Percentiles rank a stretch among this genome's conserved stretches.
Evolutionary conservation across 2,329 filamentous ascomycete species (phyloP).

Genomic region (Colletotrichum orbiculare): DNA sequence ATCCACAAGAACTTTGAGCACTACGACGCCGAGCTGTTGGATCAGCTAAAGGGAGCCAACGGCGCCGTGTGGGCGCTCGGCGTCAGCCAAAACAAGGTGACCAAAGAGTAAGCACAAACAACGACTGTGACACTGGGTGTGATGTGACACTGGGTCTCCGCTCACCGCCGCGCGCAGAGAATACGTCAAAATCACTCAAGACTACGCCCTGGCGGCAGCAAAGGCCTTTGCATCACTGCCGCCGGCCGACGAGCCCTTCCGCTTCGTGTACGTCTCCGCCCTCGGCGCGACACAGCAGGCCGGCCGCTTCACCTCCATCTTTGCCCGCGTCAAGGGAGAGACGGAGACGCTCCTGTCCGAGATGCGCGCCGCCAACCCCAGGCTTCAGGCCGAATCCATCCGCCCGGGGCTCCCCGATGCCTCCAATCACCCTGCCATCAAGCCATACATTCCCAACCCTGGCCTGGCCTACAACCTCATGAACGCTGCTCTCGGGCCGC

Average conservation of each 20-base stretch:
- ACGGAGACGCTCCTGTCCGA: slow-evolving; percentile 69
- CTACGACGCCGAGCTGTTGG: slow-evolving; percentile 68
- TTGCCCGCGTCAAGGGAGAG: slow-evolving; percentile 74
- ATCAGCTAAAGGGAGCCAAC: slow-evolving; percentile 70
- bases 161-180: slow-evolving; percentile 50
- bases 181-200: slow-evolving; percentile 75
- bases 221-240: slow-evolving; percentile 65
- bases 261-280: slow-evolving; percentile 79
- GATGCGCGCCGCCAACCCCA: slow-evolving; percentile 55
- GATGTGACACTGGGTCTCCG: background rate
- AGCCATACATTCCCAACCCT: slow-evolving; percentile 52
- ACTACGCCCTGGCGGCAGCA: slow-evolving; percentile 73
- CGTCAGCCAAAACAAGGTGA: slow-evolving; percentile 69
- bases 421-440: slow-evolving; percentile 52
- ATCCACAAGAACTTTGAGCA: slow-evolving; percentile 73
- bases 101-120: slow-evolving; percentile 59
- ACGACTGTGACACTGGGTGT: background rate
- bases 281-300: slow-evolving; percentile 69
- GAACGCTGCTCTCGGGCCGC: slow-evolving; percentile 40
- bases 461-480: slow-evolving; percentile 36
- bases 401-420: slow-evolving; percentile 71
- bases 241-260: slow-evolving; percentile 62
- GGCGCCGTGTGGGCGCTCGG: slow-evolving; percentile 82
- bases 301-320: slow-evolving; percentile 65
- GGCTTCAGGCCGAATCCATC: slow-evolving; percentile 65